These are phyloP conservation scores for Chloranthus sessilifolius DNA, from an alignment of 164 flowering plant species.

Conservation along the genomic window DNA sequence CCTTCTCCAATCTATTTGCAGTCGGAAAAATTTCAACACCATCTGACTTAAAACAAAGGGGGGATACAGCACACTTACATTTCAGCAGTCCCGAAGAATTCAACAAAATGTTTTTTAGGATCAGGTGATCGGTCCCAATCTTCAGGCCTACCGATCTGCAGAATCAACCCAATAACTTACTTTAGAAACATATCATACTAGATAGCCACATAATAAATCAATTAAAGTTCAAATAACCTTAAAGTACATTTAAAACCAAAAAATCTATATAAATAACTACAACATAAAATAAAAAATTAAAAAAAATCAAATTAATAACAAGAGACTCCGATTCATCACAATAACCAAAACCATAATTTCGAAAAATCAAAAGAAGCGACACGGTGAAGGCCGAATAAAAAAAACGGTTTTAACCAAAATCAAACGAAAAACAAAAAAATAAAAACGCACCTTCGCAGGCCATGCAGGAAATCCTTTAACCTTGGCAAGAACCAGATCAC, in stretches of 20 bases:
- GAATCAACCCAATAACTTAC: too few relatives aligned
- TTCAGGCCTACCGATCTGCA: constrained; percentile 88
- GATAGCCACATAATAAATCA: too few relatives aligned
- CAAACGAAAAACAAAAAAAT: too few relatives aligned
- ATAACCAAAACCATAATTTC: not conserved
- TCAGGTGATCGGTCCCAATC: constrained; percentile 79
- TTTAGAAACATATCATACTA: too few relatives aligned
- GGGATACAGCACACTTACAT: constrained; percentile 51
- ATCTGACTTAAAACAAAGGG: not conserved
- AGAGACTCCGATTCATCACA: not conserved
- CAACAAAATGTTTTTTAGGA: constrained; percentile 82
- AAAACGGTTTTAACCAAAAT: too few relatives aligned
- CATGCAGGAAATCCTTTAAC: constrained; percentile 93
- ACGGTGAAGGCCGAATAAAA: too few relatives aligned
- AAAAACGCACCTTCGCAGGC: constrained; percentile 83
- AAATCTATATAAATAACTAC: not conserved
- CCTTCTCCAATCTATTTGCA: too few relatives aligned
- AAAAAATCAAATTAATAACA: not conserved
- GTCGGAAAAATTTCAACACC: too few relatives aligned
- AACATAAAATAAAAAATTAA: not conserved
- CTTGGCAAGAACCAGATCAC: constrained; percentile 99
- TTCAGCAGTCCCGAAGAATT: constrained; percentile 88
- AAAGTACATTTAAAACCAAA: constrained; percentile 12
- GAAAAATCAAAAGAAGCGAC: not conserved
- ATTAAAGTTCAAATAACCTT: too few relatives aligned